These are phyloP conservation scores for Backusella parvicylindrica DNA, from an alignment of 192 early-diverging fungal genomes.

Conservation along the genomic window DNA sequence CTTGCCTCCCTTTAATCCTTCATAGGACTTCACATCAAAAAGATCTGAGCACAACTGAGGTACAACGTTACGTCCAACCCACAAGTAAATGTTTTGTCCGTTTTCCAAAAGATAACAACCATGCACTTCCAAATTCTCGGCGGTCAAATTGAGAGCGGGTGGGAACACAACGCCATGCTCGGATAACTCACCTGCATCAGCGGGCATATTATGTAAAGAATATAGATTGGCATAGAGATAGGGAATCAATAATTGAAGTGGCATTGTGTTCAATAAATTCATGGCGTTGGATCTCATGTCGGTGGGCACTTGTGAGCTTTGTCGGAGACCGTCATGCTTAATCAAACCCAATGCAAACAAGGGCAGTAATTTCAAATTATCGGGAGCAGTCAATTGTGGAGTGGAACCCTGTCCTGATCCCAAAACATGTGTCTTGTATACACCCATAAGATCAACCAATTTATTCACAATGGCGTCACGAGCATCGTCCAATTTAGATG, in stretches of 20 bases:
- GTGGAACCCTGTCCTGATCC: constrained; percentile 66
- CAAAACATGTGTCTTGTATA: constrained; percentile 83
- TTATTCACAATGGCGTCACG: constrained; percentile 89
- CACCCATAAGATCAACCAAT: constrained; percentile 80
- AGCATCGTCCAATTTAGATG: constrained; percentile 89
- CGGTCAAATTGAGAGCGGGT: constrained; percentile 71
- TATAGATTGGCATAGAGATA: constrained; percentile 78
- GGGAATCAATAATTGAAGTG: constrained; percentile 70
- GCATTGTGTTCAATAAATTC: constrained; percentile 76
- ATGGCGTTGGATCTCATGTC: constrained; percentile 82
- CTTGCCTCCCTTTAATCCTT: constrained; percentile 75
- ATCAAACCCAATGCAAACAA: constrained; percentile 75
- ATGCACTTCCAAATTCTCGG: constrained; percentile 80
- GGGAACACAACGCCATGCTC: constrained; percentile 72
- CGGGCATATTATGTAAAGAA: constrained; percentile 78
- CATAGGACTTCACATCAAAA: constrained; percentile 76
- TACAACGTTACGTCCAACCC: constrained; percentile 78
- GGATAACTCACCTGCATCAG: constrained; percentile 48
- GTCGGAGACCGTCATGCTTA: constrained; percentile 72
- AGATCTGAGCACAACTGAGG: constrained; percentile 74
- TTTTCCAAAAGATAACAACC: constrained; percentile 88
- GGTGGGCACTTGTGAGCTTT: constrained; percentile 65
- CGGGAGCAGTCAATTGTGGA: constrained; percentile 77
- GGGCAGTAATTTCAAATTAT: constrained; percentile 85
- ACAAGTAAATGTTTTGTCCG: constrained; percentile 81